Evolutionary conservation across 2,329 filamentous ascomycete genomes (phyloP).

Genomic region (Scytalidium lignicola): DNA sequence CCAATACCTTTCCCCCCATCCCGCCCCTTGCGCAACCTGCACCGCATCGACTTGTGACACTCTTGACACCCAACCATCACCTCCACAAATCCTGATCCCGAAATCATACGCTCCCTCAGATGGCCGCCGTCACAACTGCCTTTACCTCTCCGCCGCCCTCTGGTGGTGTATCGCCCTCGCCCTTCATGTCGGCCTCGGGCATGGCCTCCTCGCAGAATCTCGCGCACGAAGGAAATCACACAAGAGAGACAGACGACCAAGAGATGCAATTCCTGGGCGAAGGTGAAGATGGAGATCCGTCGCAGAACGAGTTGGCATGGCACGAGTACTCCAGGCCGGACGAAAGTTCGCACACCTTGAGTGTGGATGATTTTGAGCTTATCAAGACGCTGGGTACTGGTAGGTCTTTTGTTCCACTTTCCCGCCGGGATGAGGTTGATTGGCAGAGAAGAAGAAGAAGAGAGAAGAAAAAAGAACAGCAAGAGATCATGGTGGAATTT

Average conservation of each 20-base stretch:
- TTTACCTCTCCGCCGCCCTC: not conserved
- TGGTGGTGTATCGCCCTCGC: not conserved
- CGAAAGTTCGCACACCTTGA: slow-evolving; percentile 23
- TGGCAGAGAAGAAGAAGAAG: too few species aligned
- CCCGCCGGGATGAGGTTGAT: slow-evolving; percentile 6
- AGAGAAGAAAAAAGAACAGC: too few species aligned
- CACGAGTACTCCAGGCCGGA: not conserved
- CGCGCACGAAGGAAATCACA: not conserved
- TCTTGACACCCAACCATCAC: not conserved
- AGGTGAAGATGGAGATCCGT: slow-evolving; percentile 34
- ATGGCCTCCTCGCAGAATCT: not conserved
- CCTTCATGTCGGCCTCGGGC: not conserved
- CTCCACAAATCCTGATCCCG: not conserved
- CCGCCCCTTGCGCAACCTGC: not conserved
- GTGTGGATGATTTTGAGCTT: slow-evolving; percentile 60
- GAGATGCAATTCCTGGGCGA: slow-evolving; percentile 40
- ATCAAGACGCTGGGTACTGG: slow-evolving; percentile 74
- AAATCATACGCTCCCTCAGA: not conserved
- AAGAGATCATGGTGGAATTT: too few species aligned
- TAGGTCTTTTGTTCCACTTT: slow-evolving; percentile 26
- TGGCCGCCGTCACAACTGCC: not conserved
- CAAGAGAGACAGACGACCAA: not conserved
- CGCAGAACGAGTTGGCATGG: not conserved
- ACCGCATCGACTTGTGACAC: not conserved
- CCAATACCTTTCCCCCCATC: not conserved